Base-by-base conservation (phyloP, 202 grass and related monocot genomes). In the Musa balbisiana region DNA sequence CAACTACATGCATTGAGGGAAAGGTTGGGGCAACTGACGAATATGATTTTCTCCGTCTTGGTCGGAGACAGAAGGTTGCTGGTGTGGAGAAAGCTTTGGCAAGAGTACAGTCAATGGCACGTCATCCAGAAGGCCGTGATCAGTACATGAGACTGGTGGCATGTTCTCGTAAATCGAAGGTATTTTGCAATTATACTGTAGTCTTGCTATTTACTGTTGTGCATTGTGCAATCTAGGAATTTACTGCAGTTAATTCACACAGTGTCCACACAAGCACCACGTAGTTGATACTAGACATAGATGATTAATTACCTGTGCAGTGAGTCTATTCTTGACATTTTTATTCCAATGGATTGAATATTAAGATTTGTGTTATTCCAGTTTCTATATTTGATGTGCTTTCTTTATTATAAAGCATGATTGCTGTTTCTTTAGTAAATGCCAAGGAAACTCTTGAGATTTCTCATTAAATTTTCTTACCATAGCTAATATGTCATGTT, bases 61-160 rank as follows among this genome's bases (percentile, higher is more conserved):
- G 77, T n/a, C 52, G 77, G 10, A 69, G n/a, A 70, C 77, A 79
- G 53, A 79, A 79, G 17, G 65, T 49, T 13, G 66, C 52, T 49
- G 26, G 77, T 59, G 53, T 79, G 27, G 65, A 79, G 65, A 79
- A 70, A 70, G 77, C 66, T 79, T 79, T 79, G 52, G 66, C 77
- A 15, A 79, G 66, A 70, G 77, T 79, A n/a, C 65, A 70, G 51
- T 79, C 77, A 54, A 79, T 79, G 77, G 53, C 77, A 70, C 77
- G 77, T 2, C 14, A 79, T 12, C 77, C 66, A 51, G 77, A 69
- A 24, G 77, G 65, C 12, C 77, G 77, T 56, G 53, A 79, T 50
- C 77, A 79, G 53, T 79, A 79, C 26, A 58, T 71, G 77, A 79
- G 77, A 71, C 69, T 79, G 66, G 77, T 79, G 25, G 65, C 65